phyloP scores from a whole-genome alignment of 495 filamentous ascomycete genomes.

The Niebla homalea region DNA sequence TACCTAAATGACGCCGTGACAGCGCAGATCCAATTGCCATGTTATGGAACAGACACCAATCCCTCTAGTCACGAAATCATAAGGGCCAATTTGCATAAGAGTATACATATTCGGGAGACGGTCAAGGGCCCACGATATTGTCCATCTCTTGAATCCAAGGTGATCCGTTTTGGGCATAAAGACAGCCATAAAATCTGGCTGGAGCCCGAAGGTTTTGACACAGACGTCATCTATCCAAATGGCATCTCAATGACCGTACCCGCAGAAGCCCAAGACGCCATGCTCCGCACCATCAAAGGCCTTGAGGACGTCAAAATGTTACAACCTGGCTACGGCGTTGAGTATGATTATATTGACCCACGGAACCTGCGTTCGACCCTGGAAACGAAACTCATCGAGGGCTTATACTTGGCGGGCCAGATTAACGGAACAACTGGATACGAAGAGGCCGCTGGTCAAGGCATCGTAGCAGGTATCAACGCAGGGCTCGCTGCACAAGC shows the following conservation, averaged over 20 bases:
- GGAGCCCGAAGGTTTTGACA: constrained; percentile 90
- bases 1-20: constrained; percentile 69
- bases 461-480: constrained; percentile 84
- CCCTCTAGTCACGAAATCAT: constrained; percentile 69
- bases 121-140: constrained; percentile 92
- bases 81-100: constrained; percentile 75
- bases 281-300: constrained; percentile 72
- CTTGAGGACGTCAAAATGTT: constrained; percentile 88
- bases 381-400: constrained; percentile 83
- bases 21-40: constrained; percentile 68
- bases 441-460: constrained; percentile 92
- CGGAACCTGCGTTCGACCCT: constrained; percentile 73
- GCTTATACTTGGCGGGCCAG: constrained; percentile 87
- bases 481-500: constrained; percentile 66
- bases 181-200: constrained; percentile 84
- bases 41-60: constrained; percentile 79
- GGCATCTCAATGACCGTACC: constrained; percentile 96
- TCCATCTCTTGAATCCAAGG: constrained; percentile 87
- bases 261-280: constrained; percentile 64
- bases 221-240: constrained; percentile 87
- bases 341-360: constrained; percentile 98
- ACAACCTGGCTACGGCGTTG: constrained; percentile 92
- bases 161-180: constrained; percentile 73
- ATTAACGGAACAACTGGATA: constrained; percentile 98
- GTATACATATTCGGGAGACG: constrained; percentile 89